Evolutionary conservation across 345 rosid species (phyloP).

Genomic region (Eucalyptus virginea): DNA sequence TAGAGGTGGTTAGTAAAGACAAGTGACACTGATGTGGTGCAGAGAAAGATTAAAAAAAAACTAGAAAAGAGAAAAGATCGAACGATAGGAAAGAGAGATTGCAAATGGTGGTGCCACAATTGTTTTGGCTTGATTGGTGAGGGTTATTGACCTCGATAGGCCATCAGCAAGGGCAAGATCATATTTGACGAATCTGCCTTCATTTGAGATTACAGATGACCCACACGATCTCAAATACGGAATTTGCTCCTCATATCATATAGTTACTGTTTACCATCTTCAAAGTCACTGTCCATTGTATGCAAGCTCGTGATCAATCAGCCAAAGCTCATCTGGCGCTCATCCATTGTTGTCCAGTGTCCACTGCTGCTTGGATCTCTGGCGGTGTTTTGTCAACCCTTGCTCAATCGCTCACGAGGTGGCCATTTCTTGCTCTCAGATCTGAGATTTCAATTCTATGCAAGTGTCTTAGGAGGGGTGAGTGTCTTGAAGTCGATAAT

Average conservation of each 20-base stretch:
- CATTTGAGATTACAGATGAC: background rate
- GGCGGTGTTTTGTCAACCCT: background rate
- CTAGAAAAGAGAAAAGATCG: background rate
- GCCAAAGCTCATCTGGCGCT: background rate
- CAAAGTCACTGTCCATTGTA: background rate
- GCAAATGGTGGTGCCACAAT: background rate
- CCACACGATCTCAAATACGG: background rate
- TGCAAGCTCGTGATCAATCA: background rate
- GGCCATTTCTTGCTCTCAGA: background rate
- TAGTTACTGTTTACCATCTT: background rate
- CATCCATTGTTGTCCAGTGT: background rate
- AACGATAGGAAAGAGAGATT: background rate
- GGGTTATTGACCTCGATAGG: background rate
- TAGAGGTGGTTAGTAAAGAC: background rate
- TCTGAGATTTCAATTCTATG: no score
- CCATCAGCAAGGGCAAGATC: background rate
- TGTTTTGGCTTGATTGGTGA: background rate
- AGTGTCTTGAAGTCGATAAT: background rate
- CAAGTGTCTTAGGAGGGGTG: background rate
- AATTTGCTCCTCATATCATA: background rate
- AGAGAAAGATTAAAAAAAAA: background rate
- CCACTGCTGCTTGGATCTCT: background rate
- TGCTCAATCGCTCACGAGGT: background rate
- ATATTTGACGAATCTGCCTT: background rate
- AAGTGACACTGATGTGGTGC: rapidly evolving